Percentiles rank a stretch among this genome's conserved stretches.
Evolutionary conservation across 2,329 filamentous ascomycete species (phyloP).

Genomic region (Ceratocystis variospora): DNA sequence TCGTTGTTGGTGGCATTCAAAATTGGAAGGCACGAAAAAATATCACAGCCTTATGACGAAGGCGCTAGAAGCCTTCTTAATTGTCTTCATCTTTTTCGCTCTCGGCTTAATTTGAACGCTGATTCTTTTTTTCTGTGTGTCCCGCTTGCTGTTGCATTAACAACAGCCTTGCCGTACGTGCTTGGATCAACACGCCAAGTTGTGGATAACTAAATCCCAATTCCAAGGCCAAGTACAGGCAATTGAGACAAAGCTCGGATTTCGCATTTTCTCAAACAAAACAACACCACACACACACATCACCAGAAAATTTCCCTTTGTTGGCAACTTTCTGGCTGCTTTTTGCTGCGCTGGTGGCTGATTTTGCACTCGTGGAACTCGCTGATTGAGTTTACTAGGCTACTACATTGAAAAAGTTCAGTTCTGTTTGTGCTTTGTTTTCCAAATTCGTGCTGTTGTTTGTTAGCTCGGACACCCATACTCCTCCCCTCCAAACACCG

Average conservation of each 20-base stretch:
- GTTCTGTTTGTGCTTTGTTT: background rate
- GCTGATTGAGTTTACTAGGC: background rate
- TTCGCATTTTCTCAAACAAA: constrained; percentile 1
- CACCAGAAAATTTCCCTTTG: background rate
- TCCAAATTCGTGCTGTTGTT: background rate
- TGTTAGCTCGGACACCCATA: background rate
- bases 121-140: background rate
- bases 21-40: background rate
- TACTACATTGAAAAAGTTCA: background rate
- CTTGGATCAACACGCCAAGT: background rate
- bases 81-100: background rate
- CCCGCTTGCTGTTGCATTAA: background rate
- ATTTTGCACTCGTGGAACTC: background rate
- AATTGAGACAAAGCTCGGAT: background rate
- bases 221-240: background rate
- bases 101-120: background rate
- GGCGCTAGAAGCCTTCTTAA: background rate
- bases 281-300: background rate
- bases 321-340: background rate
- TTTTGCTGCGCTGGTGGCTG: background rate
- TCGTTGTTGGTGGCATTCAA: background rate
- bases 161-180: background rate
- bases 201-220: constrained; percentile 4
- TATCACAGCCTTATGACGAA: background rate
- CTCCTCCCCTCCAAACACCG: background rate